Base-by-base conservation (phyloP, 2,329 filamentous ascomycete genomes). In the Epichloe gansuensis region DNA sequence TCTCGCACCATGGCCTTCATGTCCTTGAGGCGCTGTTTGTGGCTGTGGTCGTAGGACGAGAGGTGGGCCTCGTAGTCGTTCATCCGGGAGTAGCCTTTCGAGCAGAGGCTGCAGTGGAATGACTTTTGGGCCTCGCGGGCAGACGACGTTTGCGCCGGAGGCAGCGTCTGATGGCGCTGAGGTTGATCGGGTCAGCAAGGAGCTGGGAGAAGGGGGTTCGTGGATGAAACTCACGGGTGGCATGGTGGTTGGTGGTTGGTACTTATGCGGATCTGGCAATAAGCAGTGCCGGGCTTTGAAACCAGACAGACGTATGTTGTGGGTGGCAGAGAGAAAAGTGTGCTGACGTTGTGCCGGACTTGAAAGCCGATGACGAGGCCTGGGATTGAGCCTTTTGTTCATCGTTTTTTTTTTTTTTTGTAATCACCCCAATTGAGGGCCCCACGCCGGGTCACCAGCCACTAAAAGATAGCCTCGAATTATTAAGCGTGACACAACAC, bases 41-140 rank as follows among this genome's bases (percentile, higher is more conserved):
- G 93, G 61, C 88, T 87, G 70, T 98, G 93, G 65, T 97, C 93
- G 69, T 97, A 97, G 62, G 87, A 93, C 57, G 83, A 83, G 53
- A 96, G 87, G 67, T 98, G 93, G 7, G 91, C 86, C 69, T 97
- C 91, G 67, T 94, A 96, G 67, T 97, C 91, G 65, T 94, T 91
- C 77, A 95, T 91, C 52, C 93, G 89, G 2, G 85, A 83, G 71
- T 97, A 98, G 61, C 91, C 91, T 72, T 97, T 97, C 58, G 86
- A 83, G 74, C 93, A 97, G 52, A 97, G 80, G 42, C 83, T 80
- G 73, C 85, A 94, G 72, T 87, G 90, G 71, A 94, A 93, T 37
- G 86, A 82, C 63, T 83, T 86, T 48, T 88, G 76, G 15, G 88
- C 87, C 62, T 88, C 85, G 56, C 87, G 83, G 8, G 88, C 88